A percentile compares a stretch with the other conserved stretches of the same genome.
These are phyloP conservation scores for Aspergillus pseudoterreus DNA, from an alignment of 2,329 filamentous ascomycete genomes.

Conservation along the genomic window DNA sequence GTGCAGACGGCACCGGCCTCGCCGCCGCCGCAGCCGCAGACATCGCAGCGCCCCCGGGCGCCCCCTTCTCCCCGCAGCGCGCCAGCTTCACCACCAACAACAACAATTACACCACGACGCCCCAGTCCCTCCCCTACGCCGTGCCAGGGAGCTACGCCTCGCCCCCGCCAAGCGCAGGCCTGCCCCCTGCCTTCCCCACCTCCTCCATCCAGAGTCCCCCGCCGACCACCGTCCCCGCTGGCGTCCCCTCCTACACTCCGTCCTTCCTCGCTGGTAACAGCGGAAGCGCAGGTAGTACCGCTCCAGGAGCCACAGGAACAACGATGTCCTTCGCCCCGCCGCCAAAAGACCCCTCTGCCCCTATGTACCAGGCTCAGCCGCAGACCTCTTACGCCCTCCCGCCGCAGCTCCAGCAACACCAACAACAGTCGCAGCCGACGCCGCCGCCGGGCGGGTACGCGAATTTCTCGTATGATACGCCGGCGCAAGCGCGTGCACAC, in stretches of 20 bases:
- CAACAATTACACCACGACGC: not conserved
- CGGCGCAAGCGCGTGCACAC: conserved; percentile 15
- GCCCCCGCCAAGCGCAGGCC: conserved; percentile 31
- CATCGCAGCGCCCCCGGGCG: conserved; percentile 18
- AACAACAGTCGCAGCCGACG: conserved; percentile 18
- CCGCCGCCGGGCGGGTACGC: conserved; percentile 37
- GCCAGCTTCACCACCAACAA: not conserved
- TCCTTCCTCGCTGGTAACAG: conserved; percentile 15
- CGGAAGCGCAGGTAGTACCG: conserved; percentile 8
- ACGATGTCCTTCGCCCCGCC: conserved; percentile 32
- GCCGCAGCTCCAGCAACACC: conserved; percentile 9
- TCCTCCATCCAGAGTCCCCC: conserved; percentile 1
- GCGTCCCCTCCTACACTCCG: conserved; percentile 27
- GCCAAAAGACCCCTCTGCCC: conserved; percentile 32
- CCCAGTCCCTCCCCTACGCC: conserved; percentile 20
- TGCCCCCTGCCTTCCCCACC: conserved; percentile 10
- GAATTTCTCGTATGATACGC: conserved; percentile 40
- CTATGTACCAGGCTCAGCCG: conserved; percentile 29
- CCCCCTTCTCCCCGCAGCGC: conserved; percentile 17
- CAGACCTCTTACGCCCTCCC: conserved; percentile 19
- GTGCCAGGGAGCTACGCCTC: conserved; percentile 29
- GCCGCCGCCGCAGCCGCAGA: conserved; percentile 38
- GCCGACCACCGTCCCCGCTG: conserved; percentile 23
- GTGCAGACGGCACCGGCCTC: conserved; percentile 45
- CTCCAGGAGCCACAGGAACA: conserved; percentile 8